phyloP scores from a whole-genome alignment of 805 yeast genomes.

The Danielia oregonensis region DNA sequence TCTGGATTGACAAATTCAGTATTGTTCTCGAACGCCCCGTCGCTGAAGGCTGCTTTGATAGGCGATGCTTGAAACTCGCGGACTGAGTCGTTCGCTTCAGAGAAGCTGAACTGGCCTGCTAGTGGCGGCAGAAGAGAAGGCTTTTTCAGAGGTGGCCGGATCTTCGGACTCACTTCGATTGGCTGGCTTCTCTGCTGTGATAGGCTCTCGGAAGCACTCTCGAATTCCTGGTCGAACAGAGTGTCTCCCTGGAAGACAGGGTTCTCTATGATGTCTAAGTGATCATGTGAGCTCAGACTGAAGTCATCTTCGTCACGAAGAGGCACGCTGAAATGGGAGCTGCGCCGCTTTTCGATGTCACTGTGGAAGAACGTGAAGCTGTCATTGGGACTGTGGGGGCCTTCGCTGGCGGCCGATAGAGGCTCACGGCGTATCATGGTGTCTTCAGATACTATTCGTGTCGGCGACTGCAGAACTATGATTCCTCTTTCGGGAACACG shows the following conservation, averaged over 20 bases:
- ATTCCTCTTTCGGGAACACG: constrained; percentile 11
- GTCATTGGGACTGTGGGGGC: constrained; percentile 2
- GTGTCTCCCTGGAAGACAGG: no score
- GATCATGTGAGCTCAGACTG: no score
- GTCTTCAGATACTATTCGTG: constrained; percentile 21
- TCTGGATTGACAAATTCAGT: constrained; percentile 2
- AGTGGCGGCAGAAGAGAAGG: background rate
- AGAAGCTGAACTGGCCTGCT: constrained; percentile 18
- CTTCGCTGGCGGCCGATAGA: constrained; percentile 1
- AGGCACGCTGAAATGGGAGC: no score
- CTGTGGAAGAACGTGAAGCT: constrained; percentile 8
- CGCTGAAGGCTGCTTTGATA: constrained; percentile 1
- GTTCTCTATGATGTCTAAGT: no score
- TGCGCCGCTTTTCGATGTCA: no score
- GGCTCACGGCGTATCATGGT: constrained; percentile 8
- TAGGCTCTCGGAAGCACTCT: no score
- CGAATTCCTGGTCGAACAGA: no score
- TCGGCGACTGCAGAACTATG: constrained; percentile 4
- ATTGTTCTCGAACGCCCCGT: constrained; percentile 1
- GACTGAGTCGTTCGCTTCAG: constrained; percentile 24
- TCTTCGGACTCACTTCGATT: background rate
- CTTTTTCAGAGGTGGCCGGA: background rate
- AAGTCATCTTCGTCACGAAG: no score
- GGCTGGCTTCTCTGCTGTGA: no score
- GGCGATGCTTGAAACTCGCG: constrained; percentile 16